These are phyloP conservation scores for Talaromyces stipitatus DNA, from an alignment of 495 filamentous ascomycete species.

Conservation along the genomic window DNA sequence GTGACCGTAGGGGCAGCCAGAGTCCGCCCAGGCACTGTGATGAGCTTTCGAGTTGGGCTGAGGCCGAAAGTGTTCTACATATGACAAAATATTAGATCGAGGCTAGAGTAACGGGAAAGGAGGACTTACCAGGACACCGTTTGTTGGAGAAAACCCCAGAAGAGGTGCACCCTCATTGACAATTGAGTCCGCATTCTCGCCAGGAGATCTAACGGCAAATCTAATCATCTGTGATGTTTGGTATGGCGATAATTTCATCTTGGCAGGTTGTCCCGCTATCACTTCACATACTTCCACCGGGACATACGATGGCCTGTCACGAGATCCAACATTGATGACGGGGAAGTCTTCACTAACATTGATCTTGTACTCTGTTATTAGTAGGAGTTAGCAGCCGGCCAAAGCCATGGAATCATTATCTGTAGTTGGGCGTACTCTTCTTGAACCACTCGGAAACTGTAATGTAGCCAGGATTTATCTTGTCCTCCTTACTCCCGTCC, in stretches of 20 bases:
- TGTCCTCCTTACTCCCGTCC: neutral
- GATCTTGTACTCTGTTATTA: slow-evolving; percentile 3
- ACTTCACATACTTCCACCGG: slow-evolving; percentile 55
- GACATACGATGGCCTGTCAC: slow-evolving; percentile 46
- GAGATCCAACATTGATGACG: slow-evolving; percentile 59
- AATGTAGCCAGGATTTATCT: slow-evolving; percentile 23
- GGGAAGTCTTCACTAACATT: slow-evolving; percentile 46
- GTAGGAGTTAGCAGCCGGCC: neutral
- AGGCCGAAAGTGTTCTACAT: slow-evolving; percentile 45
- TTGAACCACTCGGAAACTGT: slow-evolving; percentile 46
- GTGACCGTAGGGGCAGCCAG: slow-evolving; percentile 45
- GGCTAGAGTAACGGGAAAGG: slow-evolving; percentile 5
- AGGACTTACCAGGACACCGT: slow-evolving; percentile 21
- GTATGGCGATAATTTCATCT: slow-evolving; percentile 34
- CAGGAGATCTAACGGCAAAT: slow-evolving; percentile 57
- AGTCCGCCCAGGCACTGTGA: slow-evolving; percentile 59
- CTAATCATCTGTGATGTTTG: slow-evolving; percentile 55
- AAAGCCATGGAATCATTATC: neutral
- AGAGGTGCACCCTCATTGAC: slow-evolving; percentile 38
- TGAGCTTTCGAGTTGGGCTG: slow-evolving; percentile 39
- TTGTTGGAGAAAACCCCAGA: slow-evolving; percentile 29
- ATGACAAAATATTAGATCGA: slow-evolving; percentile 9
- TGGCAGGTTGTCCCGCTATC: slow-evolving; percentile 51
- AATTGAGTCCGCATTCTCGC: slow-evolving; percentile 56
- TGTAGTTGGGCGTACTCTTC: slow-evolving; percentile 22